These are phyloP conservation scores for Angomonas deanei DNA, from an alignment of 208 protist species.

Conservation along the genomic window DNA sequence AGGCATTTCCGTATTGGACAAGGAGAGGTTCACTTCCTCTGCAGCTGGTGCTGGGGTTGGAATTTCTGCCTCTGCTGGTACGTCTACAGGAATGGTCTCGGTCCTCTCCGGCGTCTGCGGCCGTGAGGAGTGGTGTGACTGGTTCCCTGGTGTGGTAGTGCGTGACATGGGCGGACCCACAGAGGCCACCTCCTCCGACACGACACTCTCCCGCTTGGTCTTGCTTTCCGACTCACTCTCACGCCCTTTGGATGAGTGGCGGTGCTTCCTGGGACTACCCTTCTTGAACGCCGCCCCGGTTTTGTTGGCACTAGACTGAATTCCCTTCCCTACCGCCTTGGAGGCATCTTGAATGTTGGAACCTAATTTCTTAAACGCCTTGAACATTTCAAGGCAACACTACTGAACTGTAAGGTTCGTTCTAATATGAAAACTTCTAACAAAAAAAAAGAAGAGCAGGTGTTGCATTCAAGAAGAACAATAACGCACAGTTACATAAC, in stretches of 20 bases:
- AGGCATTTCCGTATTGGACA: background rate
- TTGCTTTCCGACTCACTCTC: background rate
- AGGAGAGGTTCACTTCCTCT: background rate
- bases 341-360: slow-evolving; percentile 12
- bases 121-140: too few species aligned
- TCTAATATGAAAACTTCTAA: too few species aligned
- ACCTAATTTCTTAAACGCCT: slow-evolving; percentile 17
- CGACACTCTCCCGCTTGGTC: background rate
- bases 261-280: background rate
- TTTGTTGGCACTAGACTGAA: background rate
- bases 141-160: background rate
- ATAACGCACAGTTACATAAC: too few species aligned
- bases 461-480: too few species aligned
- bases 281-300: background rate
- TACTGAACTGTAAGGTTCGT: too few species aligned
- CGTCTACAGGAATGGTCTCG: too few species aligned
- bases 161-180: background rate
- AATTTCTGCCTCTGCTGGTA: background rate
- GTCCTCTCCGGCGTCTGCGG: background rate
- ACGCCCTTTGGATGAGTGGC: background rate
- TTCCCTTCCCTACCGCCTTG: background rate
- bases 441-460: too few species aligned
- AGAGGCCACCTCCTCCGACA: background rate
- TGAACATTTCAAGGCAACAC: slow-evolving; percentile 5
- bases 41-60: background rate